Percentiles rank a stretch among this genome's conserved stretches.
These are phyloP conservation scores for Suillus fuscotomentosus DNA, from an alignment of 768 basidiomycete species.

Conservation along the genomic window DNA sequence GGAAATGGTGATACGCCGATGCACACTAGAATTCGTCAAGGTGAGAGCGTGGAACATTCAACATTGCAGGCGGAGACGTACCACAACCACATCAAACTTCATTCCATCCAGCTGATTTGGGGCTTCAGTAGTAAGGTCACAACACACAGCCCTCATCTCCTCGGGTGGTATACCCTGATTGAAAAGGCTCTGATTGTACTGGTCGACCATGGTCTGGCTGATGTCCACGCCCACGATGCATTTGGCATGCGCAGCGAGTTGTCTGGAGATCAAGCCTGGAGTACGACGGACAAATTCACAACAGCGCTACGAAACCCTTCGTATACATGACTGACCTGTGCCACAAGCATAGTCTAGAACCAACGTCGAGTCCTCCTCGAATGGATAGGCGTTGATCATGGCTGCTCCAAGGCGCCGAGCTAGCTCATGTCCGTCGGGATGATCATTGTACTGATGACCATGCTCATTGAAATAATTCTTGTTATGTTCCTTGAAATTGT, in stretches of 20 bases:
- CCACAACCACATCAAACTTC: constrained; percentile 70
- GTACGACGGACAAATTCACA: neutral
- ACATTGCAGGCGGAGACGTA: constrained; percentile 34
- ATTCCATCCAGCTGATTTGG: constrained; percentile 47
- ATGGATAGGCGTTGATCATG: constrained; percentile 38
- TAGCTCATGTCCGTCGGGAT: constrained; percentile 16
- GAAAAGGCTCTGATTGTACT: constrained; percentile 54
- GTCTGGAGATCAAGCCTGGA: constrained; percentile 61
- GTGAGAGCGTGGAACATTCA: neutral
- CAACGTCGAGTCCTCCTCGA: constrained; percentile 54
- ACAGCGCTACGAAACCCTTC: neutral
- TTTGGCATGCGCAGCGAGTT: constrained; percentile 58
- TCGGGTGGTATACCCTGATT: constrained; percentile 64
- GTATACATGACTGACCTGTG: constrained; percentile 42
- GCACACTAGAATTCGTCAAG: constrained; percentile 45
- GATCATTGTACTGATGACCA: constrained; percentile 25
- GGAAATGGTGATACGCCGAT: constrained; percentile 62
- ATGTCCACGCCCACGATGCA: constrained; percentile 74
- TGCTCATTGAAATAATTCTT: constrained; percentile 22
- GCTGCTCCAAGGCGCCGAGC: constrained; percentile 23
- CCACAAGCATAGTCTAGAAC: constrained; percentile 80
- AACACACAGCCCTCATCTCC: constrained; percentile 64
- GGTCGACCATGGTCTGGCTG: constrained; percentile 66
- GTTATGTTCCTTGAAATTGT: constrained; percentile 24
- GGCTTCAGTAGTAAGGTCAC: constrained; percentile 46